A percentile compares a stretch with the other conserved stretches of the same genome.
phyloP scores from a whole-genome alignment of 1,284 basidiomycete genomes.

The Ganoderma lingzhi region DNA sequence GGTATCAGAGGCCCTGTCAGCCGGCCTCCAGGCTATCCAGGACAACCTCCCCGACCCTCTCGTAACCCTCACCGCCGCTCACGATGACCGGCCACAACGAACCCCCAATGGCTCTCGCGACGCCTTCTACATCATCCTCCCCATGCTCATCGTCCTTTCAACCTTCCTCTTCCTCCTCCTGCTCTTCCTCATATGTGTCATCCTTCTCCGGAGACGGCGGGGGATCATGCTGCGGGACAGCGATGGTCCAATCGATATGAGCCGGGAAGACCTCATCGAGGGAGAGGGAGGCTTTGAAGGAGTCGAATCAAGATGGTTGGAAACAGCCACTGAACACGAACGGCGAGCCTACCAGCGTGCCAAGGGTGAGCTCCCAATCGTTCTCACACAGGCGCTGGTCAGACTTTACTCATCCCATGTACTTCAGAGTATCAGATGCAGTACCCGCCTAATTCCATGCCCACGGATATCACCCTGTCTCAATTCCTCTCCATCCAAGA shows the following conservation, averaged over 20 bases:
- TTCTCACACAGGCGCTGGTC: conserved; percentile 15
- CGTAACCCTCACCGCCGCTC: conserved; percentile 28
- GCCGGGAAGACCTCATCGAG: conserved; percentile 87
- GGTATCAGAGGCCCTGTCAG: conserved; percentile 30
- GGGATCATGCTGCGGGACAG: conserved; percentile 87
- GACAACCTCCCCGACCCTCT: conserved; percentile 36
- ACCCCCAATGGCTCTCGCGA: conserved; percentile 41
- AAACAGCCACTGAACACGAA: conserved; percentile 75
- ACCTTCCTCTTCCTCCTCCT: conserved; percentile 93
- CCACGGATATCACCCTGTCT: conserved; percentile 95
- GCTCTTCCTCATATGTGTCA: conserved; percentile 87
- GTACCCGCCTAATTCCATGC: conserved; percentile 91
- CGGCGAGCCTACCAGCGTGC: conserved; percentile 84
- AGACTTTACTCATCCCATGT: conserved; percentile 10
- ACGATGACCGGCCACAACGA: conserved; percentile 38
- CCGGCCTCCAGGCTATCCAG: conserved; percentile 36
- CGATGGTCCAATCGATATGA: conserved; percentile 95
- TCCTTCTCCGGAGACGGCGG: conserved; percentile 82
- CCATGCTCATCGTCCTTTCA: conserved; percentile 90
- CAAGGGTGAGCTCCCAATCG: conserved; percentile 70
- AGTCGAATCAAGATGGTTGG: conserved; percentile 93
- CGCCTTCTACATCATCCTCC: conserved; percentile 85
- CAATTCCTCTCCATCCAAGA: conserved; percentile 98
- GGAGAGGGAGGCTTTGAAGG: conserved; percentile 93
- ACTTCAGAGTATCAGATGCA: conserved; percentile 87